Evolutionary conservation across 352 stramenopile genomes (phyloP), one percentile per base, ranked within the genome.

Genomic region (Phytophthora meadii): DNA sequence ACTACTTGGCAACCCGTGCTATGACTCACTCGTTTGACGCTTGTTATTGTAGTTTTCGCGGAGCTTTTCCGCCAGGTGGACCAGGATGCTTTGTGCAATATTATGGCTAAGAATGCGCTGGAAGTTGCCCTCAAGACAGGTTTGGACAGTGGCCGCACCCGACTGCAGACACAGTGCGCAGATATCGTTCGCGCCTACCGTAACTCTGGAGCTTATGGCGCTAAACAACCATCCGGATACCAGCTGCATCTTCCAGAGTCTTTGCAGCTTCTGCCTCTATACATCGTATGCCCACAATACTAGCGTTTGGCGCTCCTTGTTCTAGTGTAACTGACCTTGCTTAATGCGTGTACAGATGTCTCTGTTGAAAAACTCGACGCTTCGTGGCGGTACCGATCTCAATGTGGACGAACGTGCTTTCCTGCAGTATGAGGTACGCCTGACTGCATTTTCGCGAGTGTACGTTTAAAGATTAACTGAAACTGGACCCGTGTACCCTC

Each of bases 301-400:
- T 25, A n/a, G 24, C 55, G 40, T 32, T 11, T 39, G n/a, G 8
- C 59, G 6, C 9, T 50, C 27, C 19, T 32, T 57, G 10, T 54
- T 58, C 17, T 24, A 46, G 22, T 50, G 12, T 19, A 24, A 42
- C 42, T 72, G 36, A 72, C 53, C 6, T 54, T 11, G 9, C 7
- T 37, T 40, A 6, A 22, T 65, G 48, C 14, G 19, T 54, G 7
- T 52, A 57, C 90, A 97, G 76, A 98, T 99, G 89, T 97, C 97
- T 32, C 74, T 99, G 50, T 90, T 99, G 74, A 99, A 99, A 84
- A 99, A 97, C 82, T 87, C 97, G 22, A 93, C 95, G 3, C 97
- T 99, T 63, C 89, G 98, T 61, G 98, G 98, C 56, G 97, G 97
- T 19, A 98, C 88, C 34, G 98, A 99, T 69, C 77, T 99, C 39